Conservation (phyloP, 257 asterid genomes). For the Parsonsia alboflavescens region DNA sequence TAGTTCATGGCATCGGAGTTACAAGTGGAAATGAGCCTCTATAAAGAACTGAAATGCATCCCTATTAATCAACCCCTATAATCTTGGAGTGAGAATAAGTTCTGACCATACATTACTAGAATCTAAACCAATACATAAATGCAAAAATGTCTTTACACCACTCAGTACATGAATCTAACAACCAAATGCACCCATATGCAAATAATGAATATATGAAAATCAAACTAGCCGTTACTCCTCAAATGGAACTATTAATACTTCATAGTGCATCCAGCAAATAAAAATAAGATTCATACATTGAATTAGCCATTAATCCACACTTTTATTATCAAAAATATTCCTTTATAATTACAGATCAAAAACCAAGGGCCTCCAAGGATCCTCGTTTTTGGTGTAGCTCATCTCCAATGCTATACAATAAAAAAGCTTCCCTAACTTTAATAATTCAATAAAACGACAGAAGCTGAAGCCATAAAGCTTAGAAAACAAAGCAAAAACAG, state of each 20-base stretch:
- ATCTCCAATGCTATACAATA: not conserved
- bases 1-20: not conserved
- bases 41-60: not conserved
- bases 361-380: not conserved
- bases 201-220: too few species aligned
- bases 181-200: too few species aligned
- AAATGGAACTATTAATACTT: too few species aligned
- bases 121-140: not conserved
- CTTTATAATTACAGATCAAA: not conserved
- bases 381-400: not conserved
- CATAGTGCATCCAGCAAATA: too few species aligned
- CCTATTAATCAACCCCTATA: not conserved
- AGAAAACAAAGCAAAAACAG: not conserved
- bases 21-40: not conserved
- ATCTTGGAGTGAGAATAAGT: not conserved
- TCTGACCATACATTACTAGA: not conserved
- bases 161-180: too few species aligned
- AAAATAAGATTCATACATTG: too few species aligned
- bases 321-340: not conserved
- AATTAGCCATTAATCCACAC: too few species aligned
- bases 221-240: too few species aligned
- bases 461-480: not conserved
- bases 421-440: not conserved
- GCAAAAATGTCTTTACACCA: not conserved
- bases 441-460: not conserved